Percentiles rank a stretch among this genome's conserved stretches.
Conservation (phyloP, 192 early-diverging fungal species). For the Jimgerdemannia flammicorona region DNA sequence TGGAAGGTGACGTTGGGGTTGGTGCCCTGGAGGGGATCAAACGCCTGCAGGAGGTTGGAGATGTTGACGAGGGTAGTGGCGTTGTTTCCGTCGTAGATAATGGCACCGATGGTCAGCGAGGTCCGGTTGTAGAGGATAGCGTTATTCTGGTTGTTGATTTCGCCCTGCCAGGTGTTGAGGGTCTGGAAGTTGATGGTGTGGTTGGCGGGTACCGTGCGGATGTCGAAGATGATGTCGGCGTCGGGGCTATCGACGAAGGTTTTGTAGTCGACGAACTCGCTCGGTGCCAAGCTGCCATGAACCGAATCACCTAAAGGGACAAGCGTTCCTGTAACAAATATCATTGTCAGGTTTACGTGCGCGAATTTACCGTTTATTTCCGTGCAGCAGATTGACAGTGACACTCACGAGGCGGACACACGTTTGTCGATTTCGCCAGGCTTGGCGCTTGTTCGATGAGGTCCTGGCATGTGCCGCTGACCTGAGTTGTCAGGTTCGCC, state of each 20-base stretch:
- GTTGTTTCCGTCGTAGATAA: neutral
- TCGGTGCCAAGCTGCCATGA: neutral
- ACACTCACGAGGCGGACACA: neutral
- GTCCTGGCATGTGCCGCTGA: constrained; percentile 1
- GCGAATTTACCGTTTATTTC: neutral
- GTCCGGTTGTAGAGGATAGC: neutral
- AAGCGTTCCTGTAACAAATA: neutral
- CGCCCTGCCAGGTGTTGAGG: constrained; percentile 30
- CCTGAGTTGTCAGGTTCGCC: constrained; percentile 10
- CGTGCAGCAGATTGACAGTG: neutral
- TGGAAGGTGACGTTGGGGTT: constrained; percentile 10
- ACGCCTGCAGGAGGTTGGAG: neutral
- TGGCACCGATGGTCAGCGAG: neutral
- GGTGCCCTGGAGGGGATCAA: neutral
- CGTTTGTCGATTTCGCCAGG: neutral
- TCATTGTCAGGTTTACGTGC: neutral
- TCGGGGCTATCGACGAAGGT: constrained; percentile 22
- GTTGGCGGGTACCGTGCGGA: constrained; percentile 7
- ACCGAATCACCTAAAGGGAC: neutral
- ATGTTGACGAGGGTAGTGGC: neutral
- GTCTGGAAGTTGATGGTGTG: constrained; percentile 14
- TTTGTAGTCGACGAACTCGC: constrained; percentile 19
- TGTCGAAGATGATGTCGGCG: constrained; percentile 19
- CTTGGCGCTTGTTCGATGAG: neutral
- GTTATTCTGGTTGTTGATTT: constrained; percentile 21